Percentiles rank a stretch among this genome's conserved stretches.
phyloP scores from a whole-genome alignment of 78 protist species.

The Corallochytrium limacisporum region DNA sequence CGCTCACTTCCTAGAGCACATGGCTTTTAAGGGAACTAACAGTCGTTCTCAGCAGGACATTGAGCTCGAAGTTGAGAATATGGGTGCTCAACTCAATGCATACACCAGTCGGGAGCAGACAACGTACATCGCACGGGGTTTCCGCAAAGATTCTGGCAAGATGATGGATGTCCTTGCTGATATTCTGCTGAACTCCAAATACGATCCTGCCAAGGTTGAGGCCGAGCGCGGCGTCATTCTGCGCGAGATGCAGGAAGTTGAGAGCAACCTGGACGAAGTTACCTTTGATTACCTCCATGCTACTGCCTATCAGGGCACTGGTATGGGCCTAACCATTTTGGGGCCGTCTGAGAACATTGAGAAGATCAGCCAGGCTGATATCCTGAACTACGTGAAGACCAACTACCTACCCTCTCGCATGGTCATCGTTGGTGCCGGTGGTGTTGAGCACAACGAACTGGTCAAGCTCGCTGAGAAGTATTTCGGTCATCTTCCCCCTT shows the following conservation, averaged over 20 bases:
- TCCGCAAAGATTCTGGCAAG: conserved; percentile 58
- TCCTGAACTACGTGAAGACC: not conserved
- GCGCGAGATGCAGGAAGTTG: conserved; percentile 57
- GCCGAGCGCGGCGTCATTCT: conserved; percentile 72
- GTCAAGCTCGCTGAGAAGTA: not conserved
- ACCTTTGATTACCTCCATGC: conserved; percentile 80
- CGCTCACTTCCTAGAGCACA: conserved; percentile 96
- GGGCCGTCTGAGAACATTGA: conserved; percentile 76
- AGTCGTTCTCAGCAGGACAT: conserved; percentile 41
- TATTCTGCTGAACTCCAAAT: conserved; percentile 44
- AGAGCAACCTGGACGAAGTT: conserved; percentile 47
- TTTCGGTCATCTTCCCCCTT: not conserved
- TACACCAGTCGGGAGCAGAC: conserved; percentile 86
- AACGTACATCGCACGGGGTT: conserved; percentile 10
- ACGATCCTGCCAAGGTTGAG: conserved; percentile 27
- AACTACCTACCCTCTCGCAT: not conserved
- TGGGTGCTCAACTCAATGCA: conserved; percentile 94
- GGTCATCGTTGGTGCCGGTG: not conserved
- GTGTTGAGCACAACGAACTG: not conserved
- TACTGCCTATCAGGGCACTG: conserved; percentile 58
- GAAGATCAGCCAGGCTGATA: conserved; percentile 35
- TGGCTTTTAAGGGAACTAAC: conserved; percentile 85
- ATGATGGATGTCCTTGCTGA: conserved; percentile 74
- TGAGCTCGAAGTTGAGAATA: conserved; percentile 74
- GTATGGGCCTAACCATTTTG: conserved; percentile 82